Evolutionary conservation across 148 eudicot species (phyloP), one percentile per base, ranked within the genome.

Genomic region (Fagopyrum esculentum): DNA sequence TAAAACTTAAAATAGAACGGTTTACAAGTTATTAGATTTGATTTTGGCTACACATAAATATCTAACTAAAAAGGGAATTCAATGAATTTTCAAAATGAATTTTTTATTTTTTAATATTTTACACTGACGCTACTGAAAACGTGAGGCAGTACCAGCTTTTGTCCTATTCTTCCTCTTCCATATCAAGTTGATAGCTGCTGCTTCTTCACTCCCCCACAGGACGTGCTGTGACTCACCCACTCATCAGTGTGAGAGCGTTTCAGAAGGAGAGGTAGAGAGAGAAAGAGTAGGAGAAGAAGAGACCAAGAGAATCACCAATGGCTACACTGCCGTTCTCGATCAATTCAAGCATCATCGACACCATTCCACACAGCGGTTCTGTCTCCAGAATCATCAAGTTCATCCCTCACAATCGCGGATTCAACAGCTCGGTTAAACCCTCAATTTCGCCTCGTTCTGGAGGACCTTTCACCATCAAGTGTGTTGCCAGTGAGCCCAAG

Each of bases 381-480:
- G 71, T 43, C 71, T 66, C 71, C 71, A 66, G 71, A 66, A 66
- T 66, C 71, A 66, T 66, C 71, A 66, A 15, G 71, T 66, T 66
- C 47, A 66, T 9, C 30, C 71, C 71, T 35, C 71, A 66, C 71
- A 66, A 40, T 66, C 47, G 71, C 47, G 12, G 17, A 35, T 43
- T 40, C 9, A 66, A 43, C 17, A 66, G 7, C 71, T 66, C 71
- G 71, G 30, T 66, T 66, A 66, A 40, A 7, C 71, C 71, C 45
- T 66, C 71, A 15, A 66, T 66, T 66, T 66, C 71, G 71, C 71
- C 47, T 43, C 71, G 71, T 35, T 40, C 47, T 2, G 43, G 71
- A 17, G 46, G 71, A 43, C 16, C 71, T 40, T 43, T 66, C 47
- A 35, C 71, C 46, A 46, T 66, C 3, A 66, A 43, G 19, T 66